Evolutionary conservation across 192 early-diverging fungal species (phyloP).

Genomic region (Polychytrium aggregatum): DNA sequence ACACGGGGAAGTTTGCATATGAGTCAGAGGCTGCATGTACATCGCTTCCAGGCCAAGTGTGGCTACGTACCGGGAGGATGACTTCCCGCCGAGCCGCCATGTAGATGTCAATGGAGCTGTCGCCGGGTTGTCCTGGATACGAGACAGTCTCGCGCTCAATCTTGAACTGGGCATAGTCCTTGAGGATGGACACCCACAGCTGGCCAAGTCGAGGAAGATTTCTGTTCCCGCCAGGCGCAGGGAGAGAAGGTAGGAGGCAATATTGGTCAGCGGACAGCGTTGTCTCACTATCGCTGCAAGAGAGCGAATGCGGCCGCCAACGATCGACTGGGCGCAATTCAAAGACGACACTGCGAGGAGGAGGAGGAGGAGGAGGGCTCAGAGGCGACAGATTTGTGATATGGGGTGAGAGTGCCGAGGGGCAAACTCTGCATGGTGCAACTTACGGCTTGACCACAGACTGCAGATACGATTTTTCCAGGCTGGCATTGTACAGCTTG

Average conservation of each 20-base stretch:
- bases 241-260: not conserved
- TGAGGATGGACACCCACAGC: slow-evolving; percentile 49
- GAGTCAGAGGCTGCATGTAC: no score
- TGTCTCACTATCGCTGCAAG: no score
- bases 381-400: slow-evolving; percentile 6
- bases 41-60: no score
- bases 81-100: slow-evolving; percentile 55
- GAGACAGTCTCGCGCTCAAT: slow-evolving; percentile 58
- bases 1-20: no score
- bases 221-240: slow-evolving; percentile 5
- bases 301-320: no score
- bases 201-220: slow-evolving; percentile 36
- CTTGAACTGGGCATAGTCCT: slow-evolving; percentile 53
- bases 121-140: no score
- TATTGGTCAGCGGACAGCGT: no score
- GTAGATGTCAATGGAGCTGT: slow-evolving; percentile 20
- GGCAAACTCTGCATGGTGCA: no score
- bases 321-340: no score
- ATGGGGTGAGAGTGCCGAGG: not conserved
- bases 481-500: slow-evolving; percentile 54
- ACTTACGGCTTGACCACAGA: slow-evolving; percentile 54
- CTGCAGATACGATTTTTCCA: slow-evolving; percentile 45
- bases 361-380: no score
- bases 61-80: slow-evolving; percentile 48
- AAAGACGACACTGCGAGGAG: no score